Conservation (phyloP, 2,329 filamentous ascomycete species). For the Knufia fluminis region DNA sequence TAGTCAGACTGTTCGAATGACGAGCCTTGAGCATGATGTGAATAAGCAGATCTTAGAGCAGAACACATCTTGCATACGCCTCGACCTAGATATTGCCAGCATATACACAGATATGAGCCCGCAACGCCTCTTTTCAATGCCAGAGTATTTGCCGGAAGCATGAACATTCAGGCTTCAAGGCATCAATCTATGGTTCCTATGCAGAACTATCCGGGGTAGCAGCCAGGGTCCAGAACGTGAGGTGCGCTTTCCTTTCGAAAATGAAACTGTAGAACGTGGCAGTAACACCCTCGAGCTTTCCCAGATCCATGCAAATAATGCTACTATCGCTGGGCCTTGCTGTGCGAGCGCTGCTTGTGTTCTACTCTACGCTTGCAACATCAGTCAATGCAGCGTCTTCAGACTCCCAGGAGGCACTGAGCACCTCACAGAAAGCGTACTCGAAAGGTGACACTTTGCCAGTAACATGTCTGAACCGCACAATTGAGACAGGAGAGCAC, state of each 20-base stretch:
- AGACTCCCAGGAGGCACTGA: constrained; percentile 9
- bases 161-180: not conserved
- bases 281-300: not conserved
- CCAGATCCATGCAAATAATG: not conserved
- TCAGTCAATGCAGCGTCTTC: constrained; percentile 14
- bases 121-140: too few relatives aligned
- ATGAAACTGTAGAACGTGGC: not conserved
- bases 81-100: too few relatives aligned
- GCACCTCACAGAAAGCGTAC: constrained; percentile 26
- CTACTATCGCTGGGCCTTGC: constrained; percentile 6
- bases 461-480: constrained; percentile 66
- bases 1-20: too few relatives aligned
- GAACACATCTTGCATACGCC: too few relatives aligned
- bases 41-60: too few relatives aligned
- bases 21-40: too few relatives aligned
- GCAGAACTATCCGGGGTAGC: not conserved
- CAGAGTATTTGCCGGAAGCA: too few relatives aligned
- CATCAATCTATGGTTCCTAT: not conserved
- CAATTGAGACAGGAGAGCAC: constrained; percentile 77
- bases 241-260: not conserved
- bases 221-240: too few relatives aligned
- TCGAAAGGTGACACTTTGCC: constrained; percentile 53
- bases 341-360: constrained; percentile 15
- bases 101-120: too few relatives aligned
- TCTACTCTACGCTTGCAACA: constrained; percentile 17